phyloP scores from a whole-genome alignment of 2,329 filamentous ascomycete species.

The Geosmithia putterillii region DNA sequence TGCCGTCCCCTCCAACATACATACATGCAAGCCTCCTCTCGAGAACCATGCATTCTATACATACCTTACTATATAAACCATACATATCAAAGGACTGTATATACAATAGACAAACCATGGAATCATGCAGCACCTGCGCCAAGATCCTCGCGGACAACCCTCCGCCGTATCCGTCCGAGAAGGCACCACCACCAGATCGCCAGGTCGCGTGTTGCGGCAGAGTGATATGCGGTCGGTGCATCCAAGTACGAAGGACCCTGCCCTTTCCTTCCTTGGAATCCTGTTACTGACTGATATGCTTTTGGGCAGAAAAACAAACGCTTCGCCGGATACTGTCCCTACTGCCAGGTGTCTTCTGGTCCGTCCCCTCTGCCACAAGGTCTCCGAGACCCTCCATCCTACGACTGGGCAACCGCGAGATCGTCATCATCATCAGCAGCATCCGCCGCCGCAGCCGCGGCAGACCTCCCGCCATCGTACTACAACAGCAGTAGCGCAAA shows the following conservation, averaged over 20 bases:
- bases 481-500: neutral
- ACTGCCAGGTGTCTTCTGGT: constrained; percentile 58
- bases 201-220: constrained; percentile 57
- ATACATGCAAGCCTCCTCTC: neutral
- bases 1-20: neutral
- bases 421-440: neutral
- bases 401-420: constrained; percentile 26
- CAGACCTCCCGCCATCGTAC: neutral
- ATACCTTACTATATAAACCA: neutral
- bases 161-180: constrained; percentile 44
- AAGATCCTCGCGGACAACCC: constrained; percentile 42
- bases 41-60: neutral
- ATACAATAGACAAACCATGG: constrained; percentile 12
- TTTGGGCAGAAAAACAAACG: constrained; percentile 46
- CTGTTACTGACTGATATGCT: neutral
- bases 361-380: constrained; percentile 48
- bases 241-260: constrained; percentile 38
- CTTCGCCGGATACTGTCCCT: constrained; percentile 57
- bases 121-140: constrained; percentile 60
- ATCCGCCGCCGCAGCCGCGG: neutral
- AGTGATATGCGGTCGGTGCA: constrained; percentile 59
- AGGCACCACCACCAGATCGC: constrained; percentile 45
- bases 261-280: neutral
- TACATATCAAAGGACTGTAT: no score
- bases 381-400: constrained; percentile 56